Evolutionary conservation across 2,329 filamentous ascomycete genomes (phyloP).

Genomic region (Byssochlamys sp.): DNA sequence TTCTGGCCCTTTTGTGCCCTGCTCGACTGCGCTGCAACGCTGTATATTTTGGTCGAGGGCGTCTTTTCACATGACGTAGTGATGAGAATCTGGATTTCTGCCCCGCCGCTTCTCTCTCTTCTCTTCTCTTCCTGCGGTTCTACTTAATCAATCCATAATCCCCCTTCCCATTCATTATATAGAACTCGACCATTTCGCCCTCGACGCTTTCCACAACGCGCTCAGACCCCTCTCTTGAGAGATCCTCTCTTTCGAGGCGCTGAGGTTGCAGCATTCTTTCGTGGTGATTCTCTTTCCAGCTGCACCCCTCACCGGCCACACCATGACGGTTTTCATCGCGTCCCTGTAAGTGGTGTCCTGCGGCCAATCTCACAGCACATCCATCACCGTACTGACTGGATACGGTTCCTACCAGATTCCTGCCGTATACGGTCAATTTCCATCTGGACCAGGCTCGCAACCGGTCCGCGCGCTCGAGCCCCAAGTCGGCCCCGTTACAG

Average conservation of each 20-base stretch:
- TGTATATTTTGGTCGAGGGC: no score
- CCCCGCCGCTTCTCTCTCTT: not conserved
- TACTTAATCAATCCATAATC: not conserved
- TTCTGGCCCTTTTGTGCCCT: not conserved
- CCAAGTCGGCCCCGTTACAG: conserved; percentile 8
- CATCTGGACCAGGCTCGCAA: conserved; percentile 43
- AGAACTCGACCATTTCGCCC: conserved; percentile 7
- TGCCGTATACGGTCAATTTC: conserved; percentile 88
- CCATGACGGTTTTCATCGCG: conserved; percentile 52
- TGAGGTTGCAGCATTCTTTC: not conserved
- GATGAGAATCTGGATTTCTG: conserved; percentile 12
- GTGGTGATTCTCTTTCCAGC: not conserved
- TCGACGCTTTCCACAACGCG: conserved; percentile 5
- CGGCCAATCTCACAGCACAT: not conserved
- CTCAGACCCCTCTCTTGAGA: conserved; percentile 3
- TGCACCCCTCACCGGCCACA: not conserved
- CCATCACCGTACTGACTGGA: conserved; percentile 22
- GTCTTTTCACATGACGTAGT: conserved; percentile 26
- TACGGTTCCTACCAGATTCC: conserved; percentile 55
- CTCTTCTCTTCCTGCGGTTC: not conserved
- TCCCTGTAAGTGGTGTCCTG: conserved; percentile 44
- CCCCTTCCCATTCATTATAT: not conserved
- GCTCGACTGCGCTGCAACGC: conserved; percentile 6
- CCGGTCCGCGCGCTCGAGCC: conserved; percentile 30
- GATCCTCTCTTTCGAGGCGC: conserved; percentile 1